These are phyloP conservation scores for Sclerotinia sclerotiorum DNA, from an alignment of 2,329 filamentous ascomycete genomes.

Conservation along the genomic window DNA sequence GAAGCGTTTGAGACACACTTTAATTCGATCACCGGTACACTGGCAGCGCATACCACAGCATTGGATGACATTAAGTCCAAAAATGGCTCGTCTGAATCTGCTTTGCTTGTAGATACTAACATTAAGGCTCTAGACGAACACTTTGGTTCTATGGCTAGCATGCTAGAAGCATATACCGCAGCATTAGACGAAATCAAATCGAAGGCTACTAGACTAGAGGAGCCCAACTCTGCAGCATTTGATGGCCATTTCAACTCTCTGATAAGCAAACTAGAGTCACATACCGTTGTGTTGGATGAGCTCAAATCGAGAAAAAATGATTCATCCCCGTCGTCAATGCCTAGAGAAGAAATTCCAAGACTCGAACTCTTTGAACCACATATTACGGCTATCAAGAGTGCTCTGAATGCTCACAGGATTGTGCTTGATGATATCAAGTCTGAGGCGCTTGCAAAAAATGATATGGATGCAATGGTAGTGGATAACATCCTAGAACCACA, in stretches of 20 bases:
- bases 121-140: conserved; percentile 19
- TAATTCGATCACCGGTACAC: conserved; percentile 20
- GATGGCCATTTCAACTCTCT: conserved; percentile 24
- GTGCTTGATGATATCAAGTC: conserved; percentile 30
- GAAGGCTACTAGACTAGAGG: neutral
- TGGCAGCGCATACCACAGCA: conserved; percentile 26
- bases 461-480: neutral
- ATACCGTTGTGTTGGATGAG: conserved; percentile 22
- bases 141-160: conserved; percentile 21
- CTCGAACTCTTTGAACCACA: conserved; percentile 29
- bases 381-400: conserved; percentile 30
- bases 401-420: conserved; percentile 29
- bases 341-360: neutral
- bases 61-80: conserved; percentile 30
- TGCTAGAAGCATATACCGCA: conserved; percentile 26
- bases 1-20: conserved; percentile 24
- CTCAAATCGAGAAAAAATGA: conserved; percentile 2
- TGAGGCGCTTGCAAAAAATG: neutral
- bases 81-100: conserved; percentile 6
- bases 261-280: conserved; percentile 25
- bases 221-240: conserved; percentile 6
- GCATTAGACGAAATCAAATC: conserved; percentile 30
- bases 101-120: neutral
- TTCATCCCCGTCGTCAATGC: neutral
- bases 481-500: conserved; percentile 14